Percentiles rank a stretch among this genome's conserved stretches.
These are phyloP conservation scores for Acanthamoeba lenticulata DNA, from an alignment of 208 protist species.

Conservation along the genomic window DNA sequence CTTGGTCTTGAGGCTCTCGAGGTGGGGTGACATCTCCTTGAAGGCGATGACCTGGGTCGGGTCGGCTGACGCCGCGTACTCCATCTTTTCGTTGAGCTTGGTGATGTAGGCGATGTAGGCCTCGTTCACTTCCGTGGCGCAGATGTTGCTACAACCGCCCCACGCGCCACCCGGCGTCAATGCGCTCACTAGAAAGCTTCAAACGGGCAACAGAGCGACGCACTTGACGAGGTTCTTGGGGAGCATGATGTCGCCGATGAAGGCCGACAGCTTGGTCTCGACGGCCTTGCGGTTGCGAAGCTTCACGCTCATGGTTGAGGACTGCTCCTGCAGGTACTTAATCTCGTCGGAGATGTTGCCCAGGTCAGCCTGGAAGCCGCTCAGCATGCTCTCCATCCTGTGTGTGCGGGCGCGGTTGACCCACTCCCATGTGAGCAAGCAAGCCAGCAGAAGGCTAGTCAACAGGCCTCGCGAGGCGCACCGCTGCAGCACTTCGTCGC, in stretches of 20 bases:
- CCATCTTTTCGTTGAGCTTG: conserved; percentile 5
- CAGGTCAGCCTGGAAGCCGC: neutral
- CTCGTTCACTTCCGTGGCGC: conserved; percentile 4
- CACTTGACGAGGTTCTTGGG: neutral
- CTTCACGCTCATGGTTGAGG: conserved; percentile 14
- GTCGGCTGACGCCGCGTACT: neutral
- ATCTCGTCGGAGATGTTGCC: conserved; percentile 29
- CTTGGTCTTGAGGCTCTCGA: neutral
- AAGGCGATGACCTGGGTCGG: neutral
- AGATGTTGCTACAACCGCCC: neutral
- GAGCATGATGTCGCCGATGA: neutral
- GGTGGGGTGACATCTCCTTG: neutral
- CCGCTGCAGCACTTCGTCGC: conserved; percentile 9
- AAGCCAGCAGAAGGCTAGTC: neutral
- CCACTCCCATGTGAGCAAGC: neutral
- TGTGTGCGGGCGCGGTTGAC: no score
- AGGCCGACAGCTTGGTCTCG: neutral
- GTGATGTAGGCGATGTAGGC: neutral
- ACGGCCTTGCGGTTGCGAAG: conserved; percentile 5
- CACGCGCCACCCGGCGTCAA: no score
- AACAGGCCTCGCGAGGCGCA: neutral
- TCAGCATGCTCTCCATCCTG: conserved; percentile 38
- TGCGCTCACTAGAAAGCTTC: neutral
- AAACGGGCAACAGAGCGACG: neutral
- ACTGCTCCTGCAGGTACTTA: conserved; percentile 45